Base-by-base conservation (phyloP, 139 green algal species). In the Chlamydomonas eustigma region DNA sequence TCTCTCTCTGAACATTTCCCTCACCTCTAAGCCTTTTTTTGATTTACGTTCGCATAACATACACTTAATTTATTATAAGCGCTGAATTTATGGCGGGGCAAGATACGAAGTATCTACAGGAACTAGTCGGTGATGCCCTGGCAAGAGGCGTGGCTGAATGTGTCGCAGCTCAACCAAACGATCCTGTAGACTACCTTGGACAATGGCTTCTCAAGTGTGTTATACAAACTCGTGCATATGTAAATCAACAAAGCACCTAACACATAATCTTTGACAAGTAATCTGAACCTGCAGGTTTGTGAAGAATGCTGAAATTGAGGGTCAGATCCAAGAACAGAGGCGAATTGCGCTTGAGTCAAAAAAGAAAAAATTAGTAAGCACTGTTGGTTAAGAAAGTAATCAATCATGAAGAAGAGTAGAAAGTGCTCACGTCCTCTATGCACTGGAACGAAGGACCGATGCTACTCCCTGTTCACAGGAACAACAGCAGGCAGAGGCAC, bases 151-250 rank as follows among this genome's bases (percentile, higher is more conserved):
- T 76, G 51, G 79, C 83, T 5, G 74, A 74, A 1, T 51, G 50
- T 4, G 74, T 83, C 5, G 50, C 51, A 25, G 74, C 83, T 1
- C 76, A 85, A 24, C 83, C 83, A 18, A 83, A 78, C 38, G 83
- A 88, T 36, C 83, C 83, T 1, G 79, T 88, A 1, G 83, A 85
- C n/a, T 88, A 85, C 67, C 66, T 85, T 1, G 83, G 76, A 1
- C 74, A 77, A 2, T 88, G 77, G 76, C 72, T 88, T 4, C 71
- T 88, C 2, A 76, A 77, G 83, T 85, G 24, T 77, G 80, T 64
- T 32, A 68, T 68, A 6, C 34, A 30, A 68, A 50, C 8, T 4
- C 30, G n/a, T n/a, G n/a, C n/a, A n/a, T n/a, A n/a, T n/a, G n/a
- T n/a, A n/a, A n/a, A n/a, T n/a, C n/a, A n/a, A n/a, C n/a, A n/a